Base-by-base conservation (phyloP, 768 basidiomycete species). In the Dentipellis sp. region DNA sequence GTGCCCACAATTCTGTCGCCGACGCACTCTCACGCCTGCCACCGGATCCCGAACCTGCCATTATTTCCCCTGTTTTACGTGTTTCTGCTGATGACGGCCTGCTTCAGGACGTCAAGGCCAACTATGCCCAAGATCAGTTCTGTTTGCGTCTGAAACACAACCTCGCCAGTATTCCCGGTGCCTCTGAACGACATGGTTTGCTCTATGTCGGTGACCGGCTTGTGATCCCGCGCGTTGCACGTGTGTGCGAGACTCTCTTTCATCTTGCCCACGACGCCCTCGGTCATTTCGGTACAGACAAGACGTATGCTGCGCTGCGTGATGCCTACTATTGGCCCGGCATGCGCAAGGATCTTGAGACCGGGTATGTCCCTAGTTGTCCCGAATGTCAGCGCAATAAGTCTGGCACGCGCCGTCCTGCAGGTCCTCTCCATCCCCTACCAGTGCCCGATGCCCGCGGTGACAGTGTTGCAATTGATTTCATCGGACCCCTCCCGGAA, bases 311-410 rank as follows among this genome's bases (percentile, higher is more conserved):
- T 17, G 17, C 39, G 1, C 39, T 40, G 1, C 39, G 39, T 11
- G 39, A 40, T 1, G 12, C 39, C 5, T 40, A 40, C 6, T 40
- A 40, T 17, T 40, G 39, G 39, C 39, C 39, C 6, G 39, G 39
- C 4, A 40, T 40, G 39, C 39, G 6, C 6, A 40, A 40, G 10
- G 38, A 67, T 45, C 55, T 72, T 0, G 67, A 67, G 45, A 7
- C 45, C 0, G 46, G 57, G 21, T 70, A 72, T 9, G 68, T 72
- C 0, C 56, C 65, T 58, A 68, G 52, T 4, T 68, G 66, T 52
- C 62, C 17, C 22, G 64, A 19, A 6, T 74, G 52, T 63, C 68
- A 29, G 58, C 42, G 64, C 0, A 69, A 74, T 60, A 75, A 77
- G 61, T 61, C 34, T 2, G 62, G 59, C 38, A 49, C 61, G 0